Evolutionary conservation across 768 basidiomycete species (phyloP), one percentile per base, ranked within the genome.

Genomic region (Mycena crocata): DNA sequence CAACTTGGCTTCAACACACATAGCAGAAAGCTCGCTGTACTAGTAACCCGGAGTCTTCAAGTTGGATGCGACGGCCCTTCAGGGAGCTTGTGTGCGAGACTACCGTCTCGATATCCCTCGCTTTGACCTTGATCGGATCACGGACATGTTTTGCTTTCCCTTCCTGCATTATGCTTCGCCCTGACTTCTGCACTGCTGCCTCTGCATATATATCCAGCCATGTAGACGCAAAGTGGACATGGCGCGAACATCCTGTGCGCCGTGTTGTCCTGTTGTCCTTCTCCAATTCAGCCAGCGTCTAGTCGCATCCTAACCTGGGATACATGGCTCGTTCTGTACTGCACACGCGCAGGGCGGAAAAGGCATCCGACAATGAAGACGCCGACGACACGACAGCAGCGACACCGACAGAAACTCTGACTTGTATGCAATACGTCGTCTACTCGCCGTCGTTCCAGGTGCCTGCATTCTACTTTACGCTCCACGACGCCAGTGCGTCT

Each of bases 381-480:
- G 26, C 48, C 45, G 83, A 85, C 64, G 80, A 78, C n/a, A 82
- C 86, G 2, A 77, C 77, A 31, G 78, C 80, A 37, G 45, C 69
- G 57, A 56, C 67, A 31, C 62, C 66, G 5, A 66, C 64, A 12
- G 78, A 81, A 57, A 71, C 77, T 44, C 69, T 92, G 42, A 81
- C 76, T 37, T 88, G 83, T 67, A 78, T 80, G 50, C 91, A 95
- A 77, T 90, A 87, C 64, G 80, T 96, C 57, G 90, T 90, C 34
- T 91, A 88, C 75, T 95, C 94, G 30, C 80, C 90, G 13, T 91
- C 92, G 0, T 97, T 91, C 74, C 87, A 85, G 72, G 93, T 94
- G 2, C 95, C 95, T 9, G 85, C 89, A 1, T 91, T 97, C 73
- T 96, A 95, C 79, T 95, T 96, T 77, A 85, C 87, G 5, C 78